A percentile compares a stretch with the other conserved stretches of the same genome.
Evolutionary conservation across 768 basidiomycete species (phyloP).

Genomic region (Pleurotus tuoliensis): DNA sequence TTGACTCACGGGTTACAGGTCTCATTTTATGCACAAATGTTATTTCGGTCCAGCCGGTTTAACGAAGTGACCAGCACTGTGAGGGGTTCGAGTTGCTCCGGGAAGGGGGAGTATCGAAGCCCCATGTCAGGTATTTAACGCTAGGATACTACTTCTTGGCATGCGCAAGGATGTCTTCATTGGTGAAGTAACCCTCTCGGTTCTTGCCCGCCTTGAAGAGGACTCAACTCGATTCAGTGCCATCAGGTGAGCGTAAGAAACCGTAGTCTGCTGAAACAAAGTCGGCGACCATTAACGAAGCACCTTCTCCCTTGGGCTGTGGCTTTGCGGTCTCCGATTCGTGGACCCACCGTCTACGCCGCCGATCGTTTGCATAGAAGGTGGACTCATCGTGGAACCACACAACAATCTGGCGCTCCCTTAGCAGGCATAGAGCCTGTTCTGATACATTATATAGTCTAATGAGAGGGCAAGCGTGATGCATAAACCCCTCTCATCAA

Average conservation of each 20-base stretch:
- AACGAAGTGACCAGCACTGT: slow-evolving; percentile 6
- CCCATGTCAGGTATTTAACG: neutral
- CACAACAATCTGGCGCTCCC: neutral
- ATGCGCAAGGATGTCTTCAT: slow-evolving; percentile 20
- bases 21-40: neutral
- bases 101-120: neutral
- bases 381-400: slow-evolving; percentile 29
- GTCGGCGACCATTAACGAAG: slow-evolving; percentile 29
- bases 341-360: slow-evolving; percentile 22
- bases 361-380: slow-evolving; percentile 30
- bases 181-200: slow-evolving; percentile 20
- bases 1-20: neutral
- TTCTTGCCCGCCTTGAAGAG: slow-evolving; percentile 20
- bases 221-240: slow-evolving; percentile 10
- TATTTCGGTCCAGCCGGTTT: slow-evolving; percentile 4
- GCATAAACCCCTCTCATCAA: no score
- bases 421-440: no score
- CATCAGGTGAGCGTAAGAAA: slow-evolving; percentile 11
- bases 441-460: no score
- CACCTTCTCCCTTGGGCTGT: slow-evolving; percentile 27
- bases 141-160: neutral
- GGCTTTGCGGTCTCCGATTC: slow-evolving; percentile 18
- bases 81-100: neutral
- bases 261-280: slow-evolving; percentile 21
- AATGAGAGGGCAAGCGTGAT: no score